These are phyloP conservation scores for Rhodotorula sphaerocarpa DNA, from an alignment of 768 basidiomycete genomes.

Conservation along the genomic window DNA sequence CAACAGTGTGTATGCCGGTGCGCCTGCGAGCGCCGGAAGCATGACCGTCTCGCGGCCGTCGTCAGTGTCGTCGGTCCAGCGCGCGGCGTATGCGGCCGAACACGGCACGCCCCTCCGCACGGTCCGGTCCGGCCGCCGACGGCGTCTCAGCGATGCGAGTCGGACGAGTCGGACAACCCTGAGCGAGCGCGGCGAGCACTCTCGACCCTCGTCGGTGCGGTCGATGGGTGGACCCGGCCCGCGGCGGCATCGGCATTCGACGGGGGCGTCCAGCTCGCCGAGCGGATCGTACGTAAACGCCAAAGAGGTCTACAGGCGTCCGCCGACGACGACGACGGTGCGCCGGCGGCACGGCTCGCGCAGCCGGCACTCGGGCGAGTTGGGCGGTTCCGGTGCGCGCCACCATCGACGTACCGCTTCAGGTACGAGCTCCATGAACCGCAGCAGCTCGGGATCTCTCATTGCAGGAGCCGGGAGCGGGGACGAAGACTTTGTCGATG, in stretches of 20 bases:
- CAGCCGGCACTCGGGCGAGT: background rate
- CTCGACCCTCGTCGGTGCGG: constrained; percentile 30
- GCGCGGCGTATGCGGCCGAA: constrained; percentile 8
- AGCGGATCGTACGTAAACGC: constrained; percentile 2
- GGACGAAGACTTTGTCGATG: constrained; percentile 10
- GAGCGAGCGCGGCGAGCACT: constrained; percentile 44
- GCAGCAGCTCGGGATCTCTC: constrained; percentile 11
- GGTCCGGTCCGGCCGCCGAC: constrained; percentile 38
- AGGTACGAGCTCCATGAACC: constrained; percentile 25
- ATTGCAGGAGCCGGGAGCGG: constrained; percentile 7
- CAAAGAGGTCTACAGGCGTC: constrained; percentile 30
- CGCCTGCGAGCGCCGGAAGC: background rate
- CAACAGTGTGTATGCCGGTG: constrained; percentile 6
- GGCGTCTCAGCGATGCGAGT: constrained; percentile 51
- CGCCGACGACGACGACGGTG: constrained; percentile 36
- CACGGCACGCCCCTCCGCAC: constrained; percentile 21
- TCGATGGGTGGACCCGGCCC: constrained; percentile 9
- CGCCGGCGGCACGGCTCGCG: constrained; percentile 9
- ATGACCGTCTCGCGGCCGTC: constrained; percentile 16
- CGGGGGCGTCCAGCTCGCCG: constrained; percentile 27
- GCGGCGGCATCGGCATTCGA: constrained; percentile 19
- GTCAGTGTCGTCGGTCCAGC: constrained; percentile 32
- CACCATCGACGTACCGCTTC: constrained; percentile 9
- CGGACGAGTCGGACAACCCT: constrained; percentile 64
- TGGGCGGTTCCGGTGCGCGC: background rate